Percentiles rank a stretch among this genome's conserved stretches.
phyloP scores from a whole-genome alignment of 2,329 filamentous ascomycete genomes.

The Bertia moriformis region DNA sequence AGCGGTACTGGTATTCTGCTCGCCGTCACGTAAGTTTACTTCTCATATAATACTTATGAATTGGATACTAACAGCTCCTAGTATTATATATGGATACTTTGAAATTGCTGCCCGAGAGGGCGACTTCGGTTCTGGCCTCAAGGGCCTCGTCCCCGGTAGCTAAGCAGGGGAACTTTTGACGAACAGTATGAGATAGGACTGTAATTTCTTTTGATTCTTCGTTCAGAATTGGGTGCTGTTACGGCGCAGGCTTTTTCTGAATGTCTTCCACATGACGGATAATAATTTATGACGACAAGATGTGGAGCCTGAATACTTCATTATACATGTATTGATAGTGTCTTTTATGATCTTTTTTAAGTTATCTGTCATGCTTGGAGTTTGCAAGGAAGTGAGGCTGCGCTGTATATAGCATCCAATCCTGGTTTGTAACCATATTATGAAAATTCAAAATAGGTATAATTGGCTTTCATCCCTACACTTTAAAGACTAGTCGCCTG shows the following conservation, averaged over 20 bases:
- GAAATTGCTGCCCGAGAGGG: constrained; percentile 98
- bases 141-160: constrained; percentile 22
- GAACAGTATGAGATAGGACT: constrained; percentile 1
- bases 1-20: constrained; percentile 95
- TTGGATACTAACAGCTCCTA: constrained; percentile 15
- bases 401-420: neutral
- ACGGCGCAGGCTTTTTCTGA: no score
- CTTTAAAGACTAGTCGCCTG: no score
- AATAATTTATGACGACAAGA: neutral
- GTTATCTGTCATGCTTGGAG: neutral
- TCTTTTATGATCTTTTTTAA: neutral
- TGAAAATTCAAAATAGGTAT: neutral
- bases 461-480: neutral
- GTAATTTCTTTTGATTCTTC: neutral
- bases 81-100: constrained; percentile 98
- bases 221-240: neutral
- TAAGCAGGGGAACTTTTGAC: neutral
- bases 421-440: neutral
- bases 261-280: no score
- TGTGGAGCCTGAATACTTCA: neutral
- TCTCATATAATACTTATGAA: neutral
- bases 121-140: constrained; percentile 66
- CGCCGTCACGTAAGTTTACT: constrained; percentile 77
- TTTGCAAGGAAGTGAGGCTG: neutral
- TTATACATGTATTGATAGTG: no score